phyloP scores from a whole-genome alignment of 1,139 yeast genomes.

The Pichia sp. region DNA sequence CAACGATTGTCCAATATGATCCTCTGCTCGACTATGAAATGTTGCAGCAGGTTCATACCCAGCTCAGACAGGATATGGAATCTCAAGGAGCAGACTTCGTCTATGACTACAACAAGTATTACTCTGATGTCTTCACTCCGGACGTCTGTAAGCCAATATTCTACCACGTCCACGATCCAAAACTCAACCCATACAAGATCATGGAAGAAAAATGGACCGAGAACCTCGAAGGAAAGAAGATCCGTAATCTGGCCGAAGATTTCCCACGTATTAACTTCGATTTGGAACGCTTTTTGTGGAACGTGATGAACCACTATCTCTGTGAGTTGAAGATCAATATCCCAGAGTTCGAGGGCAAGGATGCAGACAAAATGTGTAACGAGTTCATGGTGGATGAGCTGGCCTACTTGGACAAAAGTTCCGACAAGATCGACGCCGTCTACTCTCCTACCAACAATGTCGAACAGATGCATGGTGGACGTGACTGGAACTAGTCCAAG shows the following conservation, averaged over 20 bases:
- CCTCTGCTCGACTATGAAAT: slow-evolving; percentile 52
- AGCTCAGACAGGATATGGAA: slow-evolving; percentile 18
- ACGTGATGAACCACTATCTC: slow-evolving; percentile 18
- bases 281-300: slow-evolving; percentile 28
- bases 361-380: slow-evolving; percentile 14
- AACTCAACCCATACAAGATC: slow-evolving; percentile 27
- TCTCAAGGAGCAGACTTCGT: slow-evolving; percentile 18
- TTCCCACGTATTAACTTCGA: slow-evolving; percentile 26
- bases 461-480: slow-evolving; percentile 17
- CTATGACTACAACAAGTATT: slow-evolving; percentile 26
- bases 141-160: slow-evolving; percentile 25
- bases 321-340: slow-evolving; percentile 16
- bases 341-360: slow-evolving; percentile 12
- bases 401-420: slow-evolving; percentile 15
- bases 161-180: slow-evolving; percentile 32
- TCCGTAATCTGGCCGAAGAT: slow-evolving; percentile 28
- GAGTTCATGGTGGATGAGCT: slow-evolving; percentile 17
- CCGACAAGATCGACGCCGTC: slow-evolving; percentile 10
- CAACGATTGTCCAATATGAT: slow-evolving; percentile 60
- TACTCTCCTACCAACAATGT: slow-evolving; percentile 10
- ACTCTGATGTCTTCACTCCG: slow-evolving; percentile 20
- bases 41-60: slow-evolving; percentile 20
- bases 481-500: slow-evolving; percentile 9
- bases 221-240: slow-evolving; percentile 18
- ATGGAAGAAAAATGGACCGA: slow-evolving; percentile 21